Evolutionary conservation across 73 alveolate species (phyloP).

Genomic region (Symbiodinium pilosum): DNA sequence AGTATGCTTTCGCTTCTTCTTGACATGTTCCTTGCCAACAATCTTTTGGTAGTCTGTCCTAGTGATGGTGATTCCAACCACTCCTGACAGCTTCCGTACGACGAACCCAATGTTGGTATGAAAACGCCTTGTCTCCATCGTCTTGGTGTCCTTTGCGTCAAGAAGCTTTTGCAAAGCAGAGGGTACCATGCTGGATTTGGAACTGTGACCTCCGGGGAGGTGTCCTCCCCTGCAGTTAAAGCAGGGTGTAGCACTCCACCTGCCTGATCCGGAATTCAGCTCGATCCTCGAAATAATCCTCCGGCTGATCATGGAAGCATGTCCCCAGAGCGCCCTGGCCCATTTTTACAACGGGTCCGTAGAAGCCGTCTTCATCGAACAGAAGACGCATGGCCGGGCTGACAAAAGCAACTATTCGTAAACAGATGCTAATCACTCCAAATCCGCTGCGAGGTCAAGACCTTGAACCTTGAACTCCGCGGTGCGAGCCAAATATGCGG

Average conservation of each 20-base stretch:
- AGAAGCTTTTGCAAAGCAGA: neutral
- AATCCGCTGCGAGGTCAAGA: too few relatives aligned
- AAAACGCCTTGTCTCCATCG: conserved; percentile 1
- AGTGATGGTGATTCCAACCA: neutral
- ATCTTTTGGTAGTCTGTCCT: conserved; percentile 23
- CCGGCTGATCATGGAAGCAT: conserved; percentile 29
- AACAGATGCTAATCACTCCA: too few relatives aligned
- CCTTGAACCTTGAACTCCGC: too few relatives aligned
- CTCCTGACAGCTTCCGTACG: conserved; percentile 43
- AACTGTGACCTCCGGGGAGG: conserved; percentile 32
- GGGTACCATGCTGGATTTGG: conserved; percentile 8
- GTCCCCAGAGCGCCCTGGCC: conserved; percentile 15
- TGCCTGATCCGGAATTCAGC: conserved; percentile 11
- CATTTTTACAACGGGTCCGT: conserved; percentile 21
- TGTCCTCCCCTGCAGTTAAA: conserved; percentile 6
- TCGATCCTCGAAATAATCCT: neutral
- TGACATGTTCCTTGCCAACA: conserved; percentile 31
- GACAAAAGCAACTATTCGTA: too few relatives aligned
- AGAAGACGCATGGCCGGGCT: too few relatives aligned
- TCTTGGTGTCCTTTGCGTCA: conserved; percentile 19
- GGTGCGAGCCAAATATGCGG: too few relatives aligned
- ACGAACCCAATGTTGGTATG: neutral
- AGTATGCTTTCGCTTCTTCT: conserved; percentile 11
- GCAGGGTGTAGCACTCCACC: neutral
- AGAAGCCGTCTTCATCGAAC: too few relatives aligned